Conservation (phyloP, 2,329 filamentous ascomycete genomes). For the Amphichorda felina region DNA sequence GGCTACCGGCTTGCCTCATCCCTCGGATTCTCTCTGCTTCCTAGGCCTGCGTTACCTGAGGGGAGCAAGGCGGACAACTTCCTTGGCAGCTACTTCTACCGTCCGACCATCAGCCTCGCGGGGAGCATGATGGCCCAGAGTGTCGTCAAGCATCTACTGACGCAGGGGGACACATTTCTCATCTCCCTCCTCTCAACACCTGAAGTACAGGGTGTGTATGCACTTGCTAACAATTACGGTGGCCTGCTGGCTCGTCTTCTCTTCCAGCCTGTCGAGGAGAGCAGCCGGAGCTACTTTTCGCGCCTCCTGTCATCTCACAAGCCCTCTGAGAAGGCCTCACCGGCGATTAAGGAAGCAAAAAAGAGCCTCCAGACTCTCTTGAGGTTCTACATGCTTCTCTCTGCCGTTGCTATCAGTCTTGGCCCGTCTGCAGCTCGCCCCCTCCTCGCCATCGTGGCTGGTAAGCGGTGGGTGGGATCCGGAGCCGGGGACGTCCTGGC, state of each 20-base stretch:
- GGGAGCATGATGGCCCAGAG: slow-evolving; percentile 82
- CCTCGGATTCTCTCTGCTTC: slow-evolving; percentile 59
- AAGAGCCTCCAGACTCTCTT: slow-evolving; percentile 53
- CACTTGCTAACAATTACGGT: slow-evolving; percentile 89
- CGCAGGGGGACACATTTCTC: slow-evolving; percentile 86
- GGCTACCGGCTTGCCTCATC: slow-evolving; percentile 42
- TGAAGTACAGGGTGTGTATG: slow-evolving; percentile 79
- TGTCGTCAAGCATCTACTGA: slow-evolving; percentile 82
- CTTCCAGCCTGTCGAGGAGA: slow-evolving; percentile 93
- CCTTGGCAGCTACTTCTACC: slow-evolving; percentile 51
- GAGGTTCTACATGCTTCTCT: slow-evolving; percentile 62
- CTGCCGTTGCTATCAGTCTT: slow-evolving; percentile 53
- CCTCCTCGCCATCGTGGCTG: slow-evolving; percentile 64
- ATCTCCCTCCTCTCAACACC: slow-evolving; percentile 68
- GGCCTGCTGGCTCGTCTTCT: slow-evolving; percentile 78
- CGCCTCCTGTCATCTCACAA: slow-evolving; percentile 46
- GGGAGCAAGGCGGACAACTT: slow-evolving; percentile 19
- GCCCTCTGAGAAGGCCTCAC: slow-evolving; percentile 7
- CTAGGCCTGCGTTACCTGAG: slow-evolving; percentile 20
- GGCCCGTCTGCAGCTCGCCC: slow-evolving; percentile 67
- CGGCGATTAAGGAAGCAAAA: slow-evolving; percentile 26
- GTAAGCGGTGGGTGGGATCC: slow-evolving; percentile 60
- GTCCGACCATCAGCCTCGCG: slow-evolving; percentile 58
- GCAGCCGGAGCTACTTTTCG: slow-evolving; percentile 80
- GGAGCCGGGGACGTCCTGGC: slow-evolving; percentile 65